Conservation (phyloP, 805 yeast genomes). For the Saturnispora bothae region DNA sequence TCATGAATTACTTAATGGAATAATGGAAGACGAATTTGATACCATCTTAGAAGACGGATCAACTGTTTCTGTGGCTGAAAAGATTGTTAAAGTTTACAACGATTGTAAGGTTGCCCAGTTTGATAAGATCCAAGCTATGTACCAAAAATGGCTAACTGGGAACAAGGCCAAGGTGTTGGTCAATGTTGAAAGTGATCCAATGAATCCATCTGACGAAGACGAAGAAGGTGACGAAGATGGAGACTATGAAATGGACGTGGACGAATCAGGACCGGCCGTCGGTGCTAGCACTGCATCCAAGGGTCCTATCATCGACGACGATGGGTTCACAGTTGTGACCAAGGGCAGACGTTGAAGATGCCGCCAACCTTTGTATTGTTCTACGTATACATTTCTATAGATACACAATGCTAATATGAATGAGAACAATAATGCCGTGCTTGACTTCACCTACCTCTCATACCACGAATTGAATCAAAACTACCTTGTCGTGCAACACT, state of each 20-base stretch:
- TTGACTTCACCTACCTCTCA: too few relatives aligned
- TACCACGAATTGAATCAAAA: slow-evolving; percentile 1
- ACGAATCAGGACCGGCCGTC: slow-evolving; percentile 28
- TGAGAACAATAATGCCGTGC: not conserved
- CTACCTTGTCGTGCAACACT: slow-evolving; percentile 2
- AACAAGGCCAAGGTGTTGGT: slow-evolving; percentile 30
- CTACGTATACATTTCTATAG: too few relatives aligned
- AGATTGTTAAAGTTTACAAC: slow-evolving; percentile 54
- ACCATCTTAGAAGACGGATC: slow-evolving; percentile 82
- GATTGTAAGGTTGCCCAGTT: slow-evolving; percentile 49
- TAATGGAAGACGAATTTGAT: slow-evolving; percentile 94
- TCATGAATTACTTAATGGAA: slow-evolving; percentile 76
- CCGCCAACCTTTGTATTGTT: too few relatives aligned
- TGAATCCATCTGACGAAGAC: slow-evolving; percentile 44
- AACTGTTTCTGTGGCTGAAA: slow-evolving; percentile 61
- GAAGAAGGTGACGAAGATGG: slow-evolving; percentile 36
- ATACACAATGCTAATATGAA: not conserved
- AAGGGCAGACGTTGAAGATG: too few relatives aligned
- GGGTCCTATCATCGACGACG: slow-evolving; percentile 80
- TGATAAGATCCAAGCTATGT: slow-evolving; percentile 46
- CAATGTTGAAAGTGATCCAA: slow-evolving; percentile 46
- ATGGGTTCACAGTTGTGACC: slow-evolving; percentile 85
- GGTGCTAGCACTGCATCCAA: slow-evolving; percentile 26
- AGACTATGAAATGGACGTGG: slow-evolving; percentile 30
- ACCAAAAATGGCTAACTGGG: slow-evolving; percentile 43